Evolutionary conservation across 148 eudicot species (phyloP).

Genomic region (Amaranthus hypochondriacus): DNA sequence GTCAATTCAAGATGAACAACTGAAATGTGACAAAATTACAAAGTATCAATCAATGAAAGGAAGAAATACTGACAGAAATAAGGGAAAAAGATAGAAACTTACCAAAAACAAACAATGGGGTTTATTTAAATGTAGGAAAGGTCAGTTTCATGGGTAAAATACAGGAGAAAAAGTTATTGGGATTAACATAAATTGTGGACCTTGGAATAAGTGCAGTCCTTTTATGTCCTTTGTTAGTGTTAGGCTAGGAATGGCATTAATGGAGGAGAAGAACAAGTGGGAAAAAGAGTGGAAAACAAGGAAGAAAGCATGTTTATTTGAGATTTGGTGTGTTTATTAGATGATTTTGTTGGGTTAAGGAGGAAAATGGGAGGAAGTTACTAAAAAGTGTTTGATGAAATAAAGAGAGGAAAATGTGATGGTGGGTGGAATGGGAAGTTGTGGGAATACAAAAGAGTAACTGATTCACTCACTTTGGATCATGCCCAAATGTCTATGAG

Average conservation of each 20-base stretch:
- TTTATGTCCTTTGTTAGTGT: neutral
- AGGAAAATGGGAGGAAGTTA: neutral
- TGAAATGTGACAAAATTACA: neutral
- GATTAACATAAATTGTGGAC: neutral
- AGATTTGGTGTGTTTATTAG: too few relatives aligned
- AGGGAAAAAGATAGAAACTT: neutral
- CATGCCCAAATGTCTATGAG: too few relatives aligned
- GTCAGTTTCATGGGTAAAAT: neutral
- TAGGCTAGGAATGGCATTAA: neutral
- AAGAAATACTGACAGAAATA: neutral
- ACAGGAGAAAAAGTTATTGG: neutral
- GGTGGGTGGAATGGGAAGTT: neutral
- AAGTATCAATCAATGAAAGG: constrained; percentile 4
- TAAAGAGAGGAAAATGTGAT: neutral
- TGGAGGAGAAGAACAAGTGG: neutral
- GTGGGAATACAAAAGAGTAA: neutral
- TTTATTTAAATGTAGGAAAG: neutral
- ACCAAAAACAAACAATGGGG: neutral
- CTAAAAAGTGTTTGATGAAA: neutral
- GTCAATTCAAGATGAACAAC: constrained; percentile 3
- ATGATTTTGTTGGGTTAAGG: neutral
- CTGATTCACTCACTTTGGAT: neutral
- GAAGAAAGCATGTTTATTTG: neutral
- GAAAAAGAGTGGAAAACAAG: neutral
- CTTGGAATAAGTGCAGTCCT: neutral